A percentile compares a stretch with the other conserved stretches of the same genome.
These are phyloP conservation scores for Fusarium lateritium DNA, from an alignment of 2,329 filamentous ascomycete species.

Conservation along the genomic window DNA sequence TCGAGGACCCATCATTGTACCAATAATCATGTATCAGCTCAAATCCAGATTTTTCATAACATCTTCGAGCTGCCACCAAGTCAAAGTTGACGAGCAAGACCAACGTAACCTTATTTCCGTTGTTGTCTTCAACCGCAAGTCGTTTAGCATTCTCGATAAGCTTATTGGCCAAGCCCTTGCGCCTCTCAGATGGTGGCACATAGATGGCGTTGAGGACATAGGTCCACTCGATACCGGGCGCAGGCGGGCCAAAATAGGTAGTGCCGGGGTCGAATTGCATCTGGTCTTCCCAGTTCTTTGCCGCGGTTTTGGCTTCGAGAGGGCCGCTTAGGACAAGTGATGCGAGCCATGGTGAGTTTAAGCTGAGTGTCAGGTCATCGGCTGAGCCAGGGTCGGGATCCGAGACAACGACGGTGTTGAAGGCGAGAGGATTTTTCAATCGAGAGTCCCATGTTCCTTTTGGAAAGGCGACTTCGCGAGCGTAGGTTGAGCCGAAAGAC, in stretches of 20 bases:
- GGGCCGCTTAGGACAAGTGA: slow-evolving; percentile 30
- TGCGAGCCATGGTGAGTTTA: slow-evolving; percentile 25
- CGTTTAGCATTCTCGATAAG: slow-evolving; percentile 22
- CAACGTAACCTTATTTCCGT: not conserved
- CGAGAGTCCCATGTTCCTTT: slow-evolving; percentile 14
- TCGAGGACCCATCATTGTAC: slow-evolving; percentile 14
- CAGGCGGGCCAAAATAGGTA: not conserved
- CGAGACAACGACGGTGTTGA: slow-evolving; percentile 1
- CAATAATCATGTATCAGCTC: slow-evolving; percentile 27
- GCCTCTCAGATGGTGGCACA: slow-evolving; percentile 20
- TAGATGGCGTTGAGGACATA: slow-evolving; percentile 37
- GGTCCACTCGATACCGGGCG: not conserved
- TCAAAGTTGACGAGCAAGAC: slow-evolving; percentile 25
- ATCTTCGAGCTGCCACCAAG: slow-evolving; percentile 13
- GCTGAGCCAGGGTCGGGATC: not conserved
- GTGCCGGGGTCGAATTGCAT: slow-evolving; percentile 2
- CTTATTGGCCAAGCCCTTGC: slow-evolving; percentile 21
- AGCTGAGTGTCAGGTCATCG: not conserved
- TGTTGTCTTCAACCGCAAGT: not conserved
- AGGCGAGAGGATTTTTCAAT: slow-evolving; percentile 12
- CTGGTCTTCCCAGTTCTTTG: not conserved
- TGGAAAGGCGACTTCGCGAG: slow-evolving; percentile 7
- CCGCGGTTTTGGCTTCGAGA: not conserved
- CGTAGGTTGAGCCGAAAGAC: slow-evolving; percentile 29
- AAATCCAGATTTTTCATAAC: slow-evolving; percentile 40